Evolutionary conservation across 352 stramenopile genomes (phyloP).

Genomic region (Halophytophthora polymorphica): DNA sequence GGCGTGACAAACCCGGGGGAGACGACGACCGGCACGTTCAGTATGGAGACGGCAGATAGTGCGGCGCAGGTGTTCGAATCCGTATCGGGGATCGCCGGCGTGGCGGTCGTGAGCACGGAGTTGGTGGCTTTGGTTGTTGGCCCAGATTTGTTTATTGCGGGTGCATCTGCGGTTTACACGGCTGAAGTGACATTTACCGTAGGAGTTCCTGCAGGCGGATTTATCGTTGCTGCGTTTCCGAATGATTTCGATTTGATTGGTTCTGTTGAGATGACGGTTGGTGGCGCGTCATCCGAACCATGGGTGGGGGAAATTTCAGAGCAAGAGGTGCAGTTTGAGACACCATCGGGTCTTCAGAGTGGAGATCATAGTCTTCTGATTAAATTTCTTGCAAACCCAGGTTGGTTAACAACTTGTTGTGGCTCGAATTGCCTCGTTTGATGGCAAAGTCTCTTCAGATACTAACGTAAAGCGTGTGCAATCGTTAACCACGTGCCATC

Average conservation of each 20-base stretch:
- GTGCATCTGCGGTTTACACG: slow-evolving; percentile 12
- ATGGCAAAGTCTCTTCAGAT: too few species aligned
- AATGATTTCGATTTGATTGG: slow-evolving; percentile 6
- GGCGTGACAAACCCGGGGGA: slow-evolving; percentile 52
- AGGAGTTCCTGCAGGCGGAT: slow-evolving; percentile 20
- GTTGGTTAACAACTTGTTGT: slow-evolving; percentile 6
- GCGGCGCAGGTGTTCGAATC: slow-evolving; percentile 23
- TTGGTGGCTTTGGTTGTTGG: slow-evolving; percentile 5
- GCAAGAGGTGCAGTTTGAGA: slow-evolving; percentile 12
- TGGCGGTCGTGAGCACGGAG: slow-evolving; percentile 19
- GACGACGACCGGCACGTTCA: slow-evolving; percentile 36
- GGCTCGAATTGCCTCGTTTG: background rate
- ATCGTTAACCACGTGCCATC: background rate
- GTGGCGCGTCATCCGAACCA: slow-evolving; percentile 1
- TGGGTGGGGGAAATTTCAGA: slow-evolving; percentile 11
- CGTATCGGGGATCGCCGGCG: slow-evolving; percentile 16
- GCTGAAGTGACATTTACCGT: slow-evolving; percentile 18
- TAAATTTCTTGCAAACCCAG: slow-evolving; percentile 33
- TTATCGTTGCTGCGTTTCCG: slow-evolving; percentile 20
- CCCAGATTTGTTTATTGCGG: slow-evolving; percentile 15
- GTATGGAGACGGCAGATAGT: slow-evolving; percentile 34
- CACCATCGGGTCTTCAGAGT: slow-evolving; percentile 5
- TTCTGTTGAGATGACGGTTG: slow-evolving; percentile 13
- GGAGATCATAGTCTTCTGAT: slow-evolving; percentile 21
- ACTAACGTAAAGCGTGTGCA: too few species aligned